Conservation (phyloP, 2,329 filamentous ascomycete genomes). For the Cytospora schulzeri region DNA sequence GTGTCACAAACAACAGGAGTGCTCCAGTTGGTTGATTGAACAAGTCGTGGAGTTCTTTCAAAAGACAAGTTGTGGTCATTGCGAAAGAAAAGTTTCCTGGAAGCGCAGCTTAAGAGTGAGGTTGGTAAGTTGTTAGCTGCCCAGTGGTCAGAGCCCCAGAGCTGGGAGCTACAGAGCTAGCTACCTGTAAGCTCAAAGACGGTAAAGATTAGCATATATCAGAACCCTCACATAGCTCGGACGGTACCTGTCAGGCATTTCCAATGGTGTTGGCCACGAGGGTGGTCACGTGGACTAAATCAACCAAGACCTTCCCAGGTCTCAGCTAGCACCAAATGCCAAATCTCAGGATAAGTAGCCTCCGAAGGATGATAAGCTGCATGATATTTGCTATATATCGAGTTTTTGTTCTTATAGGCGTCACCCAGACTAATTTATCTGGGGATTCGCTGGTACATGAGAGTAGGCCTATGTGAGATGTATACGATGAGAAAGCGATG, state of each 20-base stretch:
- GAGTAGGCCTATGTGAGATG: too few relatives aligned
- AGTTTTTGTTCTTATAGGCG: too few relatives aligned
- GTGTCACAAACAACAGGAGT: background rate
- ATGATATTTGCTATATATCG: background rate
- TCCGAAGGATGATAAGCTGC: background rate
- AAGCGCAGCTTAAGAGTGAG: background rate
- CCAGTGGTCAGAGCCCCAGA: background rate
- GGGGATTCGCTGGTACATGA: too few relatives aligned
- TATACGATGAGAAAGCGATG: too few relatives aligned
- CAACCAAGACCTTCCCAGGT: background rate
- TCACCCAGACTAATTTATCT: too few relatives aligned
- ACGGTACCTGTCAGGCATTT: background rate
- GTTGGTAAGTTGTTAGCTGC: background rate
- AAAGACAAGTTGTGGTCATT: background rate
- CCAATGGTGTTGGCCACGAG: background rate
- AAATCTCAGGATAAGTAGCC: background rate
- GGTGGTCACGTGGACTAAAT: background rate
- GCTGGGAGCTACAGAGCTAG: background rate
- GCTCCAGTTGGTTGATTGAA: background rate
- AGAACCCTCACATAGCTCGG: background rate
- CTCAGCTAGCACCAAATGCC: background rate
- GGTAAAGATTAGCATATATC: background rate
- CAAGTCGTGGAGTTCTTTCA: background rate
- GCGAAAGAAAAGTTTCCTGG: background rate
- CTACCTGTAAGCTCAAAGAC: background rate